phyloP scores from a whole-genome alignment of 768 basidiomycete genomes.

The Hebeloma cylindrosporum region DNA sequence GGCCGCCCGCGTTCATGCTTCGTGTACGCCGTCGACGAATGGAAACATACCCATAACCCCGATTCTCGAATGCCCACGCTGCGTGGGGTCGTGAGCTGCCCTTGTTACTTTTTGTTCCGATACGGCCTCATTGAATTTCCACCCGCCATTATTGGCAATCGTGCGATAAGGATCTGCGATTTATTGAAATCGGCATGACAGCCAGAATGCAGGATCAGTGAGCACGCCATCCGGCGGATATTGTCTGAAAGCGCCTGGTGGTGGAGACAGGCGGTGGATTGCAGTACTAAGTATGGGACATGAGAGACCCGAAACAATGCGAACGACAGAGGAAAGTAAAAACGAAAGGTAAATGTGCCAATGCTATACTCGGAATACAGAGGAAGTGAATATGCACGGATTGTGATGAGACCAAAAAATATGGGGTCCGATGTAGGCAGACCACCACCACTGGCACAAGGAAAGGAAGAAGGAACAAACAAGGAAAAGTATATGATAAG shows the following conservation, averaged over 20 bases:
- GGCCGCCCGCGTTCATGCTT: too few relatives aligned
- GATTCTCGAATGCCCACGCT: too few relatives aligned
- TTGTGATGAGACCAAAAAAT: constrained; percentile 33
- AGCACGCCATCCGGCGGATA: constrained; percentile 1
- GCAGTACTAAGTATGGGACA: constrained; percentile 23
- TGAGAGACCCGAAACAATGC: constrained; percentile 30
- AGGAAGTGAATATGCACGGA: constrained; percentile 13
- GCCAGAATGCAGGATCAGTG: constrained; percentile 13
- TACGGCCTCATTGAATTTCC: too few relatives aligned
- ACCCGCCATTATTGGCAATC: too few relatives aligned
- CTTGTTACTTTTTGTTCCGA: too few relatives aligned
- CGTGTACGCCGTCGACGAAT: too few relatives aligned
- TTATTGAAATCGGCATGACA: too few relatives aligned
- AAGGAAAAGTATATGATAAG: constrained; percentile 59
- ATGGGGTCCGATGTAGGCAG: constrained; percentile 27
- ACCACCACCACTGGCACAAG: constrained; percentile 38
- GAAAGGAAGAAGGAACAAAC: constrained; percentile 27
- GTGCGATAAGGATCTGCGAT: too few relatives aligned
- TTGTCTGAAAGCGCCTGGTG: neutral
- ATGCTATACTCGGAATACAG: constrained; percentile 15
- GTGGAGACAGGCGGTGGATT: constrained; percentile 20
- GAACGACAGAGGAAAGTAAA: constrained; percentile 20
- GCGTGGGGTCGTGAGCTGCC: too few relatives aligned
- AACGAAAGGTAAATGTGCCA: constrained; percentile 19
- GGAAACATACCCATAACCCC: too few relatives aligned